phyloP scores from a whole-genome alignment of 2,329 filamentous ascomycete genomes.

The Fusarium foetens region DNA sequence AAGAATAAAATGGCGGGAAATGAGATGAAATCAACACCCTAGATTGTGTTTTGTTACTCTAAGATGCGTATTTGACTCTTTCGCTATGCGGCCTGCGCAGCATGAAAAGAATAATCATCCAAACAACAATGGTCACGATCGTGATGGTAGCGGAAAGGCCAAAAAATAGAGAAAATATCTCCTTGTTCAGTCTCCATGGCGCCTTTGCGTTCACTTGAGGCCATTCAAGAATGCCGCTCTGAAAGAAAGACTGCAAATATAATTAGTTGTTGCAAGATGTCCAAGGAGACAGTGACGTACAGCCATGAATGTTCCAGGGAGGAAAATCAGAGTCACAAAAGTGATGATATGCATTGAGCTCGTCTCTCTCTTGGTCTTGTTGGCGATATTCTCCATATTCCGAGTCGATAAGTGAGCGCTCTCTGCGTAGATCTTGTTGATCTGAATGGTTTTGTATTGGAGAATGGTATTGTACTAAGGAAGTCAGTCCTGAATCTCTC shows the following conservation, averaged over 20 bases:
- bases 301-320: slow-evolving; percentile 33
- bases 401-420: slow-evolving; percentile 15
- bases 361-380: slow-evolving; percentile 32
- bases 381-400: slow-evolving; percentile 32
- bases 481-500: background rate
- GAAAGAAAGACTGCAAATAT: slow-evolving; percentile 19
- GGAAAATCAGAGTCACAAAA: slow-evolving; percentile 27
- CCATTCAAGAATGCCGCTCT: slow-evolving; percentile 31
- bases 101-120: slow-evolving; percentile 4
- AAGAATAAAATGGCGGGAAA: background rate
- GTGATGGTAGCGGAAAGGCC: slow-evolving; percentile 7
- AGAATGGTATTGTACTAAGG: slow-evolving; percentile 24
- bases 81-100: background rate
- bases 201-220: background rate
- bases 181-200: background rate
- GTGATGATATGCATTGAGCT: slow-evolving; percentile 34
- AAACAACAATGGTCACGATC: background rate
- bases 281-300: background rate
- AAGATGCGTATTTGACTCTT: background rate
- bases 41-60: background rate
- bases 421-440: slow-evolving; percentile 27
- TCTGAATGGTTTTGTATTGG: slow-evolving; percentile 18
- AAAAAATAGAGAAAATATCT: slow-evolving; percentile 14
- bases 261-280: background rate
- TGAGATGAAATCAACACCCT: background rate